Evolutionary conservation across 306 rosid genomes (phyloP).

Genomic region (Acacia crassicarpa): DNA sequence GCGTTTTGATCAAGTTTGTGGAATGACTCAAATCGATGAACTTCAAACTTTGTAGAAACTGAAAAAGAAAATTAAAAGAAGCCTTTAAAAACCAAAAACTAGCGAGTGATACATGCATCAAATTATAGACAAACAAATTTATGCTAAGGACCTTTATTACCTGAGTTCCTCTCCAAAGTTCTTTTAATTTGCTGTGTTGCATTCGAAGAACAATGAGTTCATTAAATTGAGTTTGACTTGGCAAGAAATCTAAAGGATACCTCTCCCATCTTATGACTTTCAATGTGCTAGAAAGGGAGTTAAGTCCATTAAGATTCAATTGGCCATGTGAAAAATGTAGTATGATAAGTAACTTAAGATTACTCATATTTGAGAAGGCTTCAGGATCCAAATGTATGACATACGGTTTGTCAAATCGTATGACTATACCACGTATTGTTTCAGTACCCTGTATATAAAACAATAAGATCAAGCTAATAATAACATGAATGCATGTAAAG

Average conservation of each 20-base stretch:
- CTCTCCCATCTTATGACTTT: neutral
- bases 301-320: neutral
- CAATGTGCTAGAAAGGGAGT: neutral
- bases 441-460: neutral
- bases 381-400: neutral
- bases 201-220: neutral
- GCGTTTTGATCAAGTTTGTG: neutral
- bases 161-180: neutral
- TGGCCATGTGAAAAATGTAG: neutral
- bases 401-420: neutral
- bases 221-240: neutral
- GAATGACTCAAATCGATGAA: neutral
- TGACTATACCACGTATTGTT: neutral
- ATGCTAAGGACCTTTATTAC: neutral
- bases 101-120: neutral
- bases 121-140: neutral
- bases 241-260: neutral
- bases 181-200: neutral
- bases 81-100: neutral
- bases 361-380: neutral
- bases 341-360: neutral
- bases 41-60: neutral
- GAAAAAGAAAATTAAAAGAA: too few species aligned
- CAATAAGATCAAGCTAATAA: too few species aligned
- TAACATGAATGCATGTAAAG: too few species aligned